A percentile compares a stretch with the other conserved stretches of the same genome.
Evolutionary conservation across 768 basidiomycete species (phyloP).

Genomic region (Pleurotus tuoliensis): DNA sequence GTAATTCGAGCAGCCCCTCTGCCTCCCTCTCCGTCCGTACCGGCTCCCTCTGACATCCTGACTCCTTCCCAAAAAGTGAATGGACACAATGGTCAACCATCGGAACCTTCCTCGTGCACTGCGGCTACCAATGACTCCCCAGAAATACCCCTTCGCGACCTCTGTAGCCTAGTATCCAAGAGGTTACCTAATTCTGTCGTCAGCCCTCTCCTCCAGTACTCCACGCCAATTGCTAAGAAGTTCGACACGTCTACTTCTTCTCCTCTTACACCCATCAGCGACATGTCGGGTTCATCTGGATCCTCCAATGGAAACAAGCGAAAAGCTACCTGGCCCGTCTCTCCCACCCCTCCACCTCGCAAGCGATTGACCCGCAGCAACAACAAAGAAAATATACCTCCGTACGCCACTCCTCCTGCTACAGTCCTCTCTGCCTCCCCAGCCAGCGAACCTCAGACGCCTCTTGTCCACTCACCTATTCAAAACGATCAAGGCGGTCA

Average conservation of each 20-base stretch:
- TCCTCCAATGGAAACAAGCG: not conserved
- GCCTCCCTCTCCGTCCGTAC: not conserved
- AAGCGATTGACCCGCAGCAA: not conserved
- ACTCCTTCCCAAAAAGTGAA: not conserved
- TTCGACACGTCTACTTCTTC: no score
- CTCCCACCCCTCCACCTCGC: not conserved
- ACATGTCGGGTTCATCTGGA: no score
- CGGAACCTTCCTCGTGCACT: not conserved
- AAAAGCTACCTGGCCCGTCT: not conserved
- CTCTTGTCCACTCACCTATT: not conserved
- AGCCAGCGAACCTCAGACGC: not conserved
- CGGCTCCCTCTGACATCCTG: not conserved
- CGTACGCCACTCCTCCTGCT: not conserved
- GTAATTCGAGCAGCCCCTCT: not conserved
- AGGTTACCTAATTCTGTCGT: not conserved
- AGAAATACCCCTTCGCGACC: not conserved
- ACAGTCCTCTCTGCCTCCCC: not conserved
- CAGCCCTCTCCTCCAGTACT: no score
- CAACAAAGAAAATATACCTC: constrained; percentile 1
- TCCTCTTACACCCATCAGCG: not conserved
- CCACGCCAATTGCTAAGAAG: no score
- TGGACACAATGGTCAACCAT: not conserved
- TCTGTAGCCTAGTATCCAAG: not conserved
- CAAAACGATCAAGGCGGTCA: constrained; percentile 8
- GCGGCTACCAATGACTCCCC: not conserved